These are phyloP conservation scores for Kazachstania psychrophila DNA, from an alignment of 805 yeast species.

Conservation along the genomic window DNA sequence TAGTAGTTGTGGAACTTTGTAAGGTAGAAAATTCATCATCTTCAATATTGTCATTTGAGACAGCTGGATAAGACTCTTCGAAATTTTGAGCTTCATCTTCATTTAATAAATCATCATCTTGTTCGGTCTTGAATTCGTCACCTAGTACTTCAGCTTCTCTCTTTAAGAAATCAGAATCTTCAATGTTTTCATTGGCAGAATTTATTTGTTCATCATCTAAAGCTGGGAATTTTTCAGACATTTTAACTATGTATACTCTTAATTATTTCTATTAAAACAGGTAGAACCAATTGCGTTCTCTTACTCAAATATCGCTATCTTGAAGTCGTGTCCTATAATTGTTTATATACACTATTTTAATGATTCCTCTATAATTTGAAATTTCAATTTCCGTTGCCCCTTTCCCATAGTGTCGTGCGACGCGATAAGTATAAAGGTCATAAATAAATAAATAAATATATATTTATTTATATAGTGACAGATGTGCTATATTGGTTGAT, in stretches of 20 bases:
- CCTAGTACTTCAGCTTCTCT: conserved; percentile 64
- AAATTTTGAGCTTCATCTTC: conserved; percentile 43
- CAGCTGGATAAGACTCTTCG: conserved; percentile 54
- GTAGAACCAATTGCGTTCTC: too few relatives aligned
- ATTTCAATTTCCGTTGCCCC: background rate
- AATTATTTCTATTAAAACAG: too few relatives aligned
- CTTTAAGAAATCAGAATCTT: conserved; percentile 49
- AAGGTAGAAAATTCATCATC: conserved; percentile 34
- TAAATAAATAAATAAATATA: too few relatives aligned
- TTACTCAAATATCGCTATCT: too few relatives aligned
- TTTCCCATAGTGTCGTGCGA: background rate
- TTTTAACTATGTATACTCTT: too few relatives aligned
- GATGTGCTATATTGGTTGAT: background rate
- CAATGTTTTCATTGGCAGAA: conserved; percentile 28
- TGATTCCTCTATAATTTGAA: background rate
- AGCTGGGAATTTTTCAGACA: conserved; percentile 76
- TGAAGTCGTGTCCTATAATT: too few relatives aligned
- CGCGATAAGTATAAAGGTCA: background rate
- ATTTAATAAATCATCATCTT: conserved; percentile 42
- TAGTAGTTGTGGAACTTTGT: conserved; percentile 15
- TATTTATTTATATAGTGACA: background rate
- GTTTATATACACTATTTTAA: too few relatives aligned
- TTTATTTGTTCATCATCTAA: conserved; percentile 39
- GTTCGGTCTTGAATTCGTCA: conserved; percentile 60
- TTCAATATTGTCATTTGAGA: conserved; percentile 26